Evolutionary conservation across 2,329 filamentous ascomycete species (phyloP), one percentile per base, ranked within the genome.

Genomic region (Fusarium sp.): DNA sequence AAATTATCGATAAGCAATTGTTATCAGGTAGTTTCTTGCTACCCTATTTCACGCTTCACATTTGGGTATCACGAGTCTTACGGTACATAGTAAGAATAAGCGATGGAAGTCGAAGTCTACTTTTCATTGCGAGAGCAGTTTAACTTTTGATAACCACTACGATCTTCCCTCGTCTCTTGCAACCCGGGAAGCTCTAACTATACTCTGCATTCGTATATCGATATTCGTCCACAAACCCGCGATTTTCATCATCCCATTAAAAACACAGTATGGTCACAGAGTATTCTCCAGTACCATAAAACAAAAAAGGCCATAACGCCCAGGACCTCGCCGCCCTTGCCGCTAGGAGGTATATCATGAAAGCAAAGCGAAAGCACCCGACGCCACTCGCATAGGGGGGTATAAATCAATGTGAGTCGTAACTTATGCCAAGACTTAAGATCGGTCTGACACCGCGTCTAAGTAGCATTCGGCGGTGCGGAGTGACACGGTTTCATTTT

Each of bases 361-460:
- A 73, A 73, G 47, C 57, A 74, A 73, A 62, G 54, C 56, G 55
- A 66, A 30, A 30, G 56, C 62, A 63, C 51, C 44, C 44, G 52
- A 71, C 64, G 70, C 68, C 65, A 70, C 56, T 73, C 64, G 64
- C 64, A 70, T 53, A 50, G 51, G 63, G 59, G 59, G 74, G 74
- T 76, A 76, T 76, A 76, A 70, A 73, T 67, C 69, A 70, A 71
- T 68, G 62, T 58, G 54, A 71, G 57, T 70, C 67, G 61, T 73
- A 58, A 74, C 50, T 58, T 62, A 65, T 73, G 71, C 46, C 44
- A 59, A 62, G 46, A 55, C 52, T 52, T 54, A 44, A 50, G 50
- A 55, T 58, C 58, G 60, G n/a, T 65, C 57, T 44, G 50, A 55
- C 39, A 39, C 44, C 54, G 37, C 51, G 44, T 52, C 33, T 19